A percentile compares a stretch with the other conserved stretches of the same genome.
Conservation (phyloP, 2,329 filamentous ascomycete genomes). For the Colletotrichum plurivorum region DNA sequence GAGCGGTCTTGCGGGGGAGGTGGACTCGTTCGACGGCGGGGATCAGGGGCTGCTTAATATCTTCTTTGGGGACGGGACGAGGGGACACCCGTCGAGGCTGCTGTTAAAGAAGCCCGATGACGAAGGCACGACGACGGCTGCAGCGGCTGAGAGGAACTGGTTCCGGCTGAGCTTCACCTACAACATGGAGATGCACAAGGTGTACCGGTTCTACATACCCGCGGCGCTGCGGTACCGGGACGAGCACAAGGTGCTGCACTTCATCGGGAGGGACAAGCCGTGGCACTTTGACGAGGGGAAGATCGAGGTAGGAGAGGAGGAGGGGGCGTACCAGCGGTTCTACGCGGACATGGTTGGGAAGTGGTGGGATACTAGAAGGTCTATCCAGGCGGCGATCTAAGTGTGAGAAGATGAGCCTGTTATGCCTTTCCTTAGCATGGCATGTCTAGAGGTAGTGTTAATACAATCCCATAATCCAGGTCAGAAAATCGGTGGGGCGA, state of each 20-base stretch:
- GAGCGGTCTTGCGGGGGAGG: slow-evolving; percentile 70
- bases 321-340: slow-evolving; percentile 37
- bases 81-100: slow-evolving; percentile 49
- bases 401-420: too few relatives aligned
- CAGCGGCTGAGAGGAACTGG: slow-evolving; percentile 42
- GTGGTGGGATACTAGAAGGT: slow-evolving; percentile 41
- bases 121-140: not conserved
- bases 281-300: slow-evolving; percentile 60
- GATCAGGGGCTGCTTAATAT: slow-evolving; percentile 80
- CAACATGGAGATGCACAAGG: slow-evolving; percentile 44
- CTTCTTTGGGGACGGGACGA: slow-evolving; percentile 65
- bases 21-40: slow-evolving; percentile 81
- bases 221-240: slow-evolving; percentile 41
- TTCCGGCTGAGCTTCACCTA: slow-evolving; percentile 44
- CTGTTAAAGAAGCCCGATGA: not conserved
- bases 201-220: slow-evolving; percentile 44
- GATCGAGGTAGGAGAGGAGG: slow-evolving; percentile 29
- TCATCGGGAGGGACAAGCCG: slow-evolving; percentile 78
- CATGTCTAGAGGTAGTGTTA: not conserved
- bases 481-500: not conserved
- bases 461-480: not conserved
- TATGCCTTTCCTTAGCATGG: not conserved
- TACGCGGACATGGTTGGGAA: slow-evolving; percentile 42
- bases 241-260: slow-evolving; percentile 74
- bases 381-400: slow-evolving; percentile 12